Evolutionary conservation across 768 basidiomycete genomes (phyloP), one percentile per base, ranked within the genome.

Genomic region (Leccinum boreale): DNA sequence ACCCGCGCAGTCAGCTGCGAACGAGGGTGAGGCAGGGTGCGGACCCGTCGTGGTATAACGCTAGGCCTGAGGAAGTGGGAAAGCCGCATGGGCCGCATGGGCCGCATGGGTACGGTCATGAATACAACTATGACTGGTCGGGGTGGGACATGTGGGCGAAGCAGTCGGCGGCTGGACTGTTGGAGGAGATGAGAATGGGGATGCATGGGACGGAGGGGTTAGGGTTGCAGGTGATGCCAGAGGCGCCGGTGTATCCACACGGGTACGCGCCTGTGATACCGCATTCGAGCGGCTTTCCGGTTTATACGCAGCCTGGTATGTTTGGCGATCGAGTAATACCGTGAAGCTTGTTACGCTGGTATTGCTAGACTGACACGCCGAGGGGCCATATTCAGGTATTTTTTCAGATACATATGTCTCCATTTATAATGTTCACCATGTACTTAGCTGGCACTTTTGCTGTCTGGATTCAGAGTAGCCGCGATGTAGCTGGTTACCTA

Each of bases 11-110:
- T 36, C 60, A 50, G 58, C 21, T 63, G 46, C 66, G 62, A 15
- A 46, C 17, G 39, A 46, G 17, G 33, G 31, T 60, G 35, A 52
- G 58, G 4, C 56, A 57, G 24, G 68, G 59, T 15, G 53, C 61
- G 9, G 66, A 70, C 5, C 63, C 72, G 29, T 68, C 70, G 21
- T 72, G 70, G 70, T 72, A 72, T 28, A 70, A 68, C 23, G 8
- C 33, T 2, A 50, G 61, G 3, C 62, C 66, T 3, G 60, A 59
- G 28, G 28, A 42, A 15, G 17, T 23, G 45, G 49, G 54, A 15
- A 35, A 17, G 45, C 63, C 47, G 2, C 17, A 42, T 42, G 39
- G 39, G 36, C 15, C 8, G 36, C 15, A 36, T 33, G 33, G 5
- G 15, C 6, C 28, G 28, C 28, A 35, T n/a, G 36, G 36, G 15